Percentiles rank a stretch among this genome's conserved stretches.
Evolutionary conservation across 345 rosid genomes (phyloP).

Genomic region (Eucalyptus erythrocorys): DNA sequence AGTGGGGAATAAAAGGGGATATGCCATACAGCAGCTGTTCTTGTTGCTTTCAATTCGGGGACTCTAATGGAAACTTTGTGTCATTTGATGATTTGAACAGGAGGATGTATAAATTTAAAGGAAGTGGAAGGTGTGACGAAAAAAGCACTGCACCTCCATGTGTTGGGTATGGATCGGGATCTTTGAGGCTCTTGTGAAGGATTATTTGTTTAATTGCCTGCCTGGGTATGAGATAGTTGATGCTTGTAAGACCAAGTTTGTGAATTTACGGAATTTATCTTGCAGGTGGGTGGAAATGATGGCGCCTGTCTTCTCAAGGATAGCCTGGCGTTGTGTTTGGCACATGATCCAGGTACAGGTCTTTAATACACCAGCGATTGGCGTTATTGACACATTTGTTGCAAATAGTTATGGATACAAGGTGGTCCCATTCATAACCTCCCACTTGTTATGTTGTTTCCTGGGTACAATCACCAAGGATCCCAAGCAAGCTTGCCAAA

Average conservation of each 20-base stretch:
- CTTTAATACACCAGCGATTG: neutral
- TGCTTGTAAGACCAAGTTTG: neutral
- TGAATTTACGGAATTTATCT: neutral
- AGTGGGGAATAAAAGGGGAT: neutral
- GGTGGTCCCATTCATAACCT: neutral
- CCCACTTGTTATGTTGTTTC: neutral
- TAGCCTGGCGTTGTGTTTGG: conserved; percentile 92
- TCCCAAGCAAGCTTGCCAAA: neutral
- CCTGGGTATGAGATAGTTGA: neutral
- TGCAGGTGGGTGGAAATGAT: conserved; percentile 98
- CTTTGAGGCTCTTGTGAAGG: neutral
- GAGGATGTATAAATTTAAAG: conserved; percentile 71
- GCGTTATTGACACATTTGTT: neutral
- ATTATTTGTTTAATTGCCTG: neutral
- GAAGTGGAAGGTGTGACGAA: conserved; percentile 56
- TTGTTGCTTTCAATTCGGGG: neutral
- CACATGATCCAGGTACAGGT: conserved; percentile 82
- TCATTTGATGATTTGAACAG: conserved; percentile 14
- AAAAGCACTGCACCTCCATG: conserved; percentile 85
- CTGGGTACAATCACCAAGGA: neutral
- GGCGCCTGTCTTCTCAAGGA: conserved; percentile 93
- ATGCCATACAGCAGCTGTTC: neutral
- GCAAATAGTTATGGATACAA: neutral
- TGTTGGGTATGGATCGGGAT: conserved; percentile 35
- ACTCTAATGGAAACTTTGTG: neutral